phyloP scores from a whole-genome alignment of 2,329 filamentous ascomycete genomes.

The Microsporum ferrugineum region DNA sequence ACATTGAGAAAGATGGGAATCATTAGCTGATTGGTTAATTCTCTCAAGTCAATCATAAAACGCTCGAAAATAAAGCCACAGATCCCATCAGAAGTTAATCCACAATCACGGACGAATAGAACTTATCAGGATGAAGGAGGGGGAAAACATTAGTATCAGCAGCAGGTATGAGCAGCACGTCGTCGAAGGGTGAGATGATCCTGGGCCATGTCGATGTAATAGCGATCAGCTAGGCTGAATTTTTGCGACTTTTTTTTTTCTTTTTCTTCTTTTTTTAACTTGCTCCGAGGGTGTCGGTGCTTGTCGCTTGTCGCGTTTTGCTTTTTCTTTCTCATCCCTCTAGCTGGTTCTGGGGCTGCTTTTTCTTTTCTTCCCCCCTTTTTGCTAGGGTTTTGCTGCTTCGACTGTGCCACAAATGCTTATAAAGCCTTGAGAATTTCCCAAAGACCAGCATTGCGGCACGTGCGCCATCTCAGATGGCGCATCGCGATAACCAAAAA shows the following conservation, averaged over 20 bases:
- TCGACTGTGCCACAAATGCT: background rate
- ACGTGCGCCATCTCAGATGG: background rate
- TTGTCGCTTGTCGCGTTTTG: background rate
- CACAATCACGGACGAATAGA: background rate
- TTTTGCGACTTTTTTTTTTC: background rate
- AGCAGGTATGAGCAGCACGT: background rate
- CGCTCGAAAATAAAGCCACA: slow-evolving; percentile 2
- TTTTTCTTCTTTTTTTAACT: background rate
- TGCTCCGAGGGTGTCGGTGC: background rate
- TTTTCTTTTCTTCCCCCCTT: too few species aligned
- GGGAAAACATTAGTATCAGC: background rate
- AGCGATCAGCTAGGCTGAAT: background rate
- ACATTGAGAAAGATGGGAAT: slow-evolving; percentile 21
- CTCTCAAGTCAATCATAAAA: slow-evolving; percentile 2
- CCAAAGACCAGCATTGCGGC: background rate
- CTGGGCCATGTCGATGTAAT: background rate
- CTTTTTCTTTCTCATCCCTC: background rate
- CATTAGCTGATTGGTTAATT: slow-evolving; percentile 24
- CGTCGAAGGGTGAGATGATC: background rate
- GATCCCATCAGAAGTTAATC: background rate
- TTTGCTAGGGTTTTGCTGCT: background rate
- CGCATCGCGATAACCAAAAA: background rate
- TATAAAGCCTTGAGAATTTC: background rate
- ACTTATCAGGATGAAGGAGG: background rate
- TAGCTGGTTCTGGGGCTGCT: background rate